Percentiles rank a stretch among this genome's conserved stretches.
Evolutionary conservation across 2,329 filamentous ascomycete genomes (phyloP).

Genomic region (Hypoxylon sp.): DNA sequence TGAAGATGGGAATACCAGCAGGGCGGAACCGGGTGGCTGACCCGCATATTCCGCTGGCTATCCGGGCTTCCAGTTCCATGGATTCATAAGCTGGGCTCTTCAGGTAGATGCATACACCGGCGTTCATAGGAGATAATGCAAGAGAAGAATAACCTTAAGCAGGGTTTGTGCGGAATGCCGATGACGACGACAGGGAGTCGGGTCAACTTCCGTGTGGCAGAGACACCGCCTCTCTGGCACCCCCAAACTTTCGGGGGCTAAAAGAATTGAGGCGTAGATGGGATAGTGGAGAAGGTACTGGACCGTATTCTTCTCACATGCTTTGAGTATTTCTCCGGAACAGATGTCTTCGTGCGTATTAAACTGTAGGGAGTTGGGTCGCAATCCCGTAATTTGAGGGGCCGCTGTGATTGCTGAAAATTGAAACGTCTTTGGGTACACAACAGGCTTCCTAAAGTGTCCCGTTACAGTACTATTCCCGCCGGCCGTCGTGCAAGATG

Average conservation of each 20-base stretch:
- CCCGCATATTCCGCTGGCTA: constrained; percentile 23
- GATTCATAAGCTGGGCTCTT: constrained; percentile 12
- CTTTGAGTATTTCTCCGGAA: background rate
- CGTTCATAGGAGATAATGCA: background rate
- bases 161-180: background rate
- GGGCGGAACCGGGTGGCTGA: constrained; percentile 22
- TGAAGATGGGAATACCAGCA: constrained; percentile 20
- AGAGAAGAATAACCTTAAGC: constrained; percentile 6
- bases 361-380: background rate
- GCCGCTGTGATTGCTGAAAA: constrained; percentile 8
- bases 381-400: constrained; percentile 3
- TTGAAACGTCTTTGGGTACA: constrained; percentile 15
- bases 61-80: constrained; percentile 25
- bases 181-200: constrained; percentile 24
- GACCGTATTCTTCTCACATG: constrained; percentile 4
- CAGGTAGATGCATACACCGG: constrained; percentile 1
- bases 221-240: background rate
- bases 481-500: constrained; percentile 18
- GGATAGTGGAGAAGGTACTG: background rate
- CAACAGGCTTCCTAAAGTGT: constrained; percentile 8
- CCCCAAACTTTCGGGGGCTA: background rate
- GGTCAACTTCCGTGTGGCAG: constrained; percentile 14
- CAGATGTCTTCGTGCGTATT: background rate
- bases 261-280: background rate
- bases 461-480: constrained; percentile 9